Evolutionary conservation across 1,139 yeast species (phyloP).

Genomic region (Pichia sp.): DNA sequence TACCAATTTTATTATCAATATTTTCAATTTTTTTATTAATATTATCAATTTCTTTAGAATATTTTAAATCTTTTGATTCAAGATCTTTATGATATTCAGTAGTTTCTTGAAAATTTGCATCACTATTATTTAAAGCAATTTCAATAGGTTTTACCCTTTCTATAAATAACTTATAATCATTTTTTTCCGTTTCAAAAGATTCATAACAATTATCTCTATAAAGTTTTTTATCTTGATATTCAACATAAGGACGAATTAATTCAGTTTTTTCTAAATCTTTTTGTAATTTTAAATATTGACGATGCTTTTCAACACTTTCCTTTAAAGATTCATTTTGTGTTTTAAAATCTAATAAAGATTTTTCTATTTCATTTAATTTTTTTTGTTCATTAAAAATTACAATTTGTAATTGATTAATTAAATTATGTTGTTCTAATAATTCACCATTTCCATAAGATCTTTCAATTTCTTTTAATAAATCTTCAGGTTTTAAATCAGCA

Average conservation of each 20-base stretch:
- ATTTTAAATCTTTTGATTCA: slow-evolving; percentile 15
- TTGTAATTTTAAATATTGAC: slow-evolving; percentile 33
- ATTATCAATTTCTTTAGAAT: slow-evolving; percentile 19
- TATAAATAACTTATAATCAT: slow-evolving; percentile 21
- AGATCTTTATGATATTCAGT: slow-evolving; percentile 9
- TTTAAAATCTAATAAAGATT: slow-evolving; percentile 30
- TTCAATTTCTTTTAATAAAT: slow-evolving; percentile 69
- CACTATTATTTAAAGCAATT: slow-evolving; percentile 15
- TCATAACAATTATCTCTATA: slow-evolving; percentile 37
- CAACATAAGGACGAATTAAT: slow-evolving; percentile 56
- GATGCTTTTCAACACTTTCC: slow-evolving; percentile 26
- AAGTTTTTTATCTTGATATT: slow-evolving; percentile 44
- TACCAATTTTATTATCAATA: slow-evolving; percentile 12
- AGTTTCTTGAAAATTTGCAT: slow-evolving; percentile 15
- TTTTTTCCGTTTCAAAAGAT: slow-evolving; percentile 32
- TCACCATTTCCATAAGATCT: slow-evolving; percentile 68
- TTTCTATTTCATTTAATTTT: slow-evolving; percentile 31
- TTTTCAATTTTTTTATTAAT: slow-evolving; percentile 24
- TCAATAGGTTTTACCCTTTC: slow-evolving; percentile 36
- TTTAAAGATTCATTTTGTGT: slow-evolving; percentile 29
- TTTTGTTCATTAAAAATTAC: slow-evolving; percentile 30
- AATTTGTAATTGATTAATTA: slow-evolving; percentile 48
- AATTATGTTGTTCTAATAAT: slow-evolving; percentile 51
- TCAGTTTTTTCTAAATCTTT: slow-evolving; percentile 43
- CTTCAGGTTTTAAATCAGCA: slow-evolving; percentile 75